Evolutionary conservation across 805 yeast species (phyloP), one percentile per base, ranked within the genome.

Genomic region (Kodamaea lidongshanica): DNA sequence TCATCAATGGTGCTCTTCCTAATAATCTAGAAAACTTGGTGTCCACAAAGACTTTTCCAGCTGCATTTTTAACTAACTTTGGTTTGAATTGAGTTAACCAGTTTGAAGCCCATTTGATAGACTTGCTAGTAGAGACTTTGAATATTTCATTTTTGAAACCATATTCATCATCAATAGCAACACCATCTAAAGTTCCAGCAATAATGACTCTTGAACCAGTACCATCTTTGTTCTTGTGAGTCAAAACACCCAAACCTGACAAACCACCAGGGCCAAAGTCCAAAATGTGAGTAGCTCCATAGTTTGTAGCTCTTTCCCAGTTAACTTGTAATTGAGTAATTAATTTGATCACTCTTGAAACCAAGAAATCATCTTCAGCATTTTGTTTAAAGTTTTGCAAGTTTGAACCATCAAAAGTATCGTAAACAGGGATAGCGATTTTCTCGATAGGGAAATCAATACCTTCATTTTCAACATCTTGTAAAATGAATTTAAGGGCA

Each of bases 191-290:
- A 40, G 92, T 79, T 58, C 97, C 97, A 30, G 94, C 97, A 45
- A 94, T 74, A 47, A 92, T 85, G 42, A 89, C 69, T 61, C 99
- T 82, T 28, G 83, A 82, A 61, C 99, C 99, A 30, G 96, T 86
- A 60, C 99, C 99, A 50, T 92, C 98, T 62, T 89, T 92, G 70
- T 89, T 92, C 65, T 95, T 81, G 64, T 87, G 96, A 35, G 98
- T 92, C 47, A 92, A 72, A 39, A 83, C 83, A 64, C 98, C 98
- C 44, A 92, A 70, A 49, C 98, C 99, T 25, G 96, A 84, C 21
- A 85, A 78, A 47, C 97, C 97, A 62, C 99, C 98, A 39, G 98
- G 99, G 56, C 99, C 99, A 48, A 92, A 92, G 64, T 92, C 99
- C 40, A 92, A 59, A 48, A 92, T 74, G 56, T 92, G 98, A 27